A percentile compares a stretch with the other conserved stretches of the same genome.
phyloP scores from a whole-genome alignment of 139 green algal genomes.

The Mesotaenium endlicherianum region DNA sequence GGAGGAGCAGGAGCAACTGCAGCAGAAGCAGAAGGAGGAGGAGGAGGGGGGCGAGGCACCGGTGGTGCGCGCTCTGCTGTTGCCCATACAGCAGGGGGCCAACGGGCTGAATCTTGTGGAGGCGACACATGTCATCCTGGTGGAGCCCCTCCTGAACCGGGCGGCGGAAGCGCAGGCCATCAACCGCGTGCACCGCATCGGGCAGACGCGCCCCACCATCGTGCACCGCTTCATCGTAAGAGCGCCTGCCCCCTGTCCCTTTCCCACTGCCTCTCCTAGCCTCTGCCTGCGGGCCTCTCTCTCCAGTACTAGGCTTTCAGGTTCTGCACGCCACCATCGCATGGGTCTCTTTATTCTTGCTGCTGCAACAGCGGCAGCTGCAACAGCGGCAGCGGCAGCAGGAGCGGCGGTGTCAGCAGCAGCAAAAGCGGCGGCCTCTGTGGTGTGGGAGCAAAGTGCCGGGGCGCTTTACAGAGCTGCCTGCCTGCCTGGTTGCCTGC shows the following conservation, averaged over 20 bases:
- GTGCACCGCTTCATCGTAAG: slow-evolving; percentile 70
- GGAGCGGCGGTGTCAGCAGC: no score
- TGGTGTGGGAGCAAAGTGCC: no score
- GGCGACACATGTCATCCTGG: slow-evolving; percentile 55
- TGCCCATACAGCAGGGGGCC: slow-evolving; percentile 40
- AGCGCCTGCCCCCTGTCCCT: background rate
- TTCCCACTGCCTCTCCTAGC: no score
- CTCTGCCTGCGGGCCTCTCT: no score
- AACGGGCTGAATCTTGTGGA: slow-evolving; percentile 55
- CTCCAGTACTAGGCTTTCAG: no score
- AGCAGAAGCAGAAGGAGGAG: background rate
- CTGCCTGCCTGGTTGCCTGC: no score
- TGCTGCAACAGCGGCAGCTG: no score
- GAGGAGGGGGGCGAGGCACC: background rate
- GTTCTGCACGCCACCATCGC: no score
- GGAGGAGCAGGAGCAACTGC: background rate
- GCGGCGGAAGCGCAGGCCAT: slow-evolving; percentile 50
- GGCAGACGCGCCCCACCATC: slow-evolving; percentile 51
- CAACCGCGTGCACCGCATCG: slow-evolving; percentile 56
- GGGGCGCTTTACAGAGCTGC: no score
- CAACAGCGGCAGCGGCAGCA: no score
- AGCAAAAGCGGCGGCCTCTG: no score
- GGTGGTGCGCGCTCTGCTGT: slow-evolving; percentile 20
- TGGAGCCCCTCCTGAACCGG: slow-evolving; percentile 55
- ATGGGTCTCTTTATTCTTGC: no score